Evolutionary conservation across 2,329 filamentous ascomycete genomes (phyloP).

Genomic region (Botrytis porri): DNA sequence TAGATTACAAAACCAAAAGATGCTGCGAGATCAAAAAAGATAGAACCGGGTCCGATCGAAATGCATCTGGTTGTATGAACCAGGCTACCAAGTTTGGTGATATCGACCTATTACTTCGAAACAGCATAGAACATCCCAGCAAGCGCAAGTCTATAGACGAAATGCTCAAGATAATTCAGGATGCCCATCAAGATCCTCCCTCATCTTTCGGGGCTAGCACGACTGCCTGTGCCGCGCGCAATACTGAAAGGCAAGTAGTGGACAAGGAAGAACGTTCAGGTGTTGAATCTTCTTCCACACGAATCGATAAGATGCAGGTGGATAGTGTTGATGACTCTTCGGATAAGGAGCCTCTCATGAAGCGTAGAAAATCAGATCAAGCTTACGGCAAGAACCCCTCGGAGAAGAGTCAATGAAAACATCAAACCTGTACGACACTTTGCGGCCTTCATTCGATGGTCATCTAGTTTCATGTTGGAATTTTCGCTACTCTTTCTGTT

Average conservation of each 20-base stretch:
- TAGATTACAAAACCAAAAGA: not conserved
- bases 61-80: not conserved
- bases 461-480: not conserved
- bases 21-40: not conserved
- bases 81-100: conserved; percentile 15
- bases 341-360: not conserved
- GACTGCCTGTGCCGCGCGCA: not conserved
- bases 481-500: not conserved
- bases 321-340: not conserved
- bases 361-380: not conserved
- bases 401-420: not conserved
- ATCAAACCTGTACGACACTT: not conserved
- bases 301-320: not conserved
- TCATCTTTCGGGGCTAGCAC: not conserved
- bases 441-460: not conserved
- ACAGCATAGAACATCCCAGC: not conserved
- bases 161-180: not conserved
- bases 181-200: not conserved
- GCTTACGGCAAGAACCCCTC: not conserved
- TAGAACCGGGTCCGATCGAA: not conserved
- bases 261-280: not conserved
- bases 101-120: not conserved
- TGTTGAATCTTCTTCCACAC: not conserved
- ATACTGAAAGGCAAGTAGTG: not conserved
- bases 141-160: not conserved